Conservation (phyloP, 768 basidiomycete genomes). For the Rhizopogon salebrosus region DNA sequence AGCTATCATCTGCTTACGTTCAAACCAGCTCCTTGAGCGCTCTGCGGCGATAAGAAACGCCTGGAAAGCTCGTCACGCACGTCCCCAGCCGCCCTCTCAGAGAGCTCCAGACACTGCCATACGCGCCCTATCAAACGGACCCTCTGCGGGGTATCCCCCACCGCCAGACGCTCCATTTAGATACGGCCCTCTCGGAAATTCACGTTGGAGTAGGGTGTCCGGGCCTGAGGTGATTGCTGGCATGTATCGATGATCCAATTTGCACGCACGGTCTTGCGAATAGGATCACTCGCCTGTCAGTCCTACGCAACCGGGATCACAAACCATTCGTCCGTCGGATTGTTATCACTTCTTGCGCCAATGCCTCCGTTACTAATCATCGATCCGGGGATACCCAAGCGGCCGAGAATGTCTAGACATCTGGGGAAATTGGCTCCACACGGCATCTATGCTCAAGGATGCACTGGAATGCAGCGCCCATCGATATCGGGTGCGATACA, state of each 20-base stretch:
- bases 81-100: constrained; percentile 24
- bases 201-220: constrained; percentile 70
- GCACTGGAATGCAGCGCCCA: background rate
- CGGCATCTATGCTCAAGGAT: background rate
- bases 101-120: background rate
- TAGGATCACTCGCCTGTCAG: background rate
- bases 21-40: constrained; percentile 59
- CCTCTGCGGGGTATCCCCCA: constrained; percentile 14
- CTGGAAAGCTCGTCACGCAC: constrained; percentile 65
- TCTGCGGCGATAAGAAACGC: constrained; percentile 59
- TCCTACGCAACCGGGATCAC: background rate
- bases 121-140: constrained; percentile 13
- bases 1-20: constrained; percentile 8
- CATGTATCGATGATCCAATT: constrained; percentile 51
- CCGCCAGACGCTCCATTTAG: constrained; percentile 21
- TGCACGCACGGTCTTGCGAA: background rate
- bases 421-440: background rate
- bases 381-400: background rate
- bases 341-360: background rate
- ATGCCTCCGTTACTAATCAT: background rate
- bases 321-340: background rate
- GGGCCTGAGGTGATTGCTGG: constrained; percentile 60
- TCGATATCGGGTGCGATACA: background rate
- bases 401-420: background rate
- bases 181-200: constrained; percentile 61